Evolutionary conservation across 768 basidiomycete genomes (phyloP).

Genomic region (Paxillus ammoniavirescens): DNA sequence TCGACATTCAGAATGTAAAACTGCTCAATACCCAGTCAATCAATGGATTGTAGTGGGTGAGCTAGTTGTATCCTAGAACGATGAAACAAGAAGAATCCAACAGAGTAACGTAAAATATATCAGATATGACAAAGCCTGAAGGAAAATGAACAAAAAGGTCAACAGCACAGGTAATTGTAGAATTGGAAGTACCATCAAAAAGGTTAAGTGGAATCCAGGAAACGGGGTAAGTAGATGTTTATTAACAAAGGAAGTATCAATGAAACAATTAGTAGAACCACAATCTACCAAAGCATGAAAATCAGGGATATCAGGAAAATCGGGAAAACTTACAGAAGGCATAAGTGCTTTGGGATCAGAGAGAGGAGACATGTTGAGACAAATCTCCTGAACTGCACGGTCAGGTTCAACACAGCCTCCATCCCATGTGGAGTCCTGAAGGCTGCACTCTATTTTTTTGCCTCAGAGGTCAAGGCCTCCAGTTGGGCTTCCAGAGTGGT

Average conservation of each 20-base stretch:
- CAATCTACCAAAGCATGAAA: background rate
- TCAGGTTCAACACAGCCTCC: background rate
- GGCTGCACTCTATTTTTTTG: slow-evolving; percentile 6
- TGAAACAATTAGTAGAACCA: background rate
- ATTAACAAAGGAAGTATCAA: background rate
- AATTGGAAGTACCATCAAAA: background rate
- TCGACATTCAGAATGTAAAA: too few relatives aligned
- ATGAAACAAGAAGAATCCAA: too few relatives aligned
- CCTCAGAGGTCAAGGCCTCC: background rate
- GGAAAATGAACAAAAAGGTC: too few relatives aligned
- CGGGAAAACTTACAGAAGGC: background rate
- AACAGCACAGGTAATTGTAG: background rate
- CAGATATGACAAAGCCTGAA: too few relatives aligned
- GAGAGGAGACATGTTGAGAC: slow-evolving; percentile 5
- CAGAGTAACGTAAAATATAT: too few relatives aligned
- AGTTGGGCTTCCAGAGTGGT: background rate
- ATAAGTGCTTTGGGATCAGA: background rate
- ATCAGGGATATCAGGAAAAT: background rate
- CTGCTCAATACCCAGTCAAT: too few relatives aligned
- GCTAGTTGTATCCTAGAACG: too few relatives aligned
- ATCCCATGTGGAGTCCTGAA: background rate
- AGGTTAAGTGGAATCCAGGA: background rate
- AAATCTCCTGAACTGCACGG: background rate
- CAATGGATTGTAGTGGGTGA: too few relatives aligned
- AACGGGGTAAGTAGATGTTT: background rate